These are phyloP conservation scores for Yarrowia porcina DNA, from an alignment of 805 yeast species.

Conservation along the genomic window DNA sequence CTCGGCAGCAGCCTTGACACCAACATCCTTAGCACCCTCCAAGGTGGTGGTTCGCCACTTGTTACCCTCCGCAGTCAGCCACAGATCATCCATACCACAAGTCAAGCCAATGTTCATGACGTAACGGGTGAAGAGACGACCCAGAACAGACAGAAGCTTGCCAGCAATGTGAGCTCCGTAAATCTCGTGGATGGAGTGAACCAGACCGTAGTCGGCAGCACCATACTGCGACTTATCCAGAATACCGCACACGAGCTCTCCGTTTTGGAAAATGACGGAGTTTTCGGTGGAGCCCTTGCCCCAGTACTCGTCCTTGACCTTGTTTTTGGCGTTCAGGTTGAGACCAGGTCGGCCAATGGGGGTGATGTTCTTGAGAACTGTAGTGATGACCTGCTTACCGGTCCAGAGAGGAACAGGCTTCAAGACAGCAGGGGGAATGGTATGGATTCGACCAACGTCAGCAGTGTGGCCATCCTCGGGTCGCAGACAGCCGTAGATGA, in stretches of 20 bases:
- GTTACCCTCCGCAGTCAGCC: slow-evolving; percentile 89
- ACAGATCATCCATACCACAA: slow-evolving; percentile 99
- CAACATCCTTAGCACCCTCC: slow-evolving; percentile 71
- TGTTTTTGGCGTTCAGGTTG: slow-evolving; percentile 77
- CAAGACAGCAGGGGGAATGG: slow-evolving; percentile 83
- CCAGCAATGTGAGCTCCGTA: slow-evolving; percentile 77
- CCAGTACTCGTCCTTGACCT: slow-evolving; percentile 95
- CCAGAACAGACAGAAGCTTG: slow-evolving; percentile 83
- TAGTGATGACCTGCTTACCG: slow-evolving; percentile 93
- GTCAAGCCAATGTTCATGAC: slow-evolving; percentile 91
- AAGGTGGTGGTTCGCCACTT: slow-evolving; percentile 81
- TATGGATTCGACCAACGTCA: slow-evolving; percentile 50
- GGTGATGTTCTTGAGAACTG: slow-evolving; percentile 83
- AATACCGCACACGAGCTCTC: slow-evolving; percentile 87
- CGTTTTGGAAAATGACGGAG: slow-evolving; percentile 78
- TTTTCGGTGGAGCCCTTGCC: slow-evolving; percentile 80
- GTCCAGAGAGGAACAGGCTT: slow-evolving; percentile 95
- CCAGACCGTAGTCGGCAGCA: slow-evolving; percentile 94
- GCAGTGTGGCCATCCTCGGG: slow-evolving; percentile 96
- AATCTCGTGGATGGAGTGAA: slow-evolving; percentile 93
- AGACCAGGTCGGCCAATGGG: slow-evolving; percentile 89
- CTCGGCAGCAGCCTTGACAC: slow-evolving; percentile 90
- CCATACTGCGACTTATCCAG: slow-evolving; percentile 98
- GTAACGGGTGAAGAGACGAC: slow-evolving; percentile 91
- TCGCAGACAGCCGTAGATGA: slow-evolving; percentile 87